Evolutionary conservation across 2,329 filamentous ascomycete species (phyloP).

Genomic region (Colletotrichum sp.): DNA sequence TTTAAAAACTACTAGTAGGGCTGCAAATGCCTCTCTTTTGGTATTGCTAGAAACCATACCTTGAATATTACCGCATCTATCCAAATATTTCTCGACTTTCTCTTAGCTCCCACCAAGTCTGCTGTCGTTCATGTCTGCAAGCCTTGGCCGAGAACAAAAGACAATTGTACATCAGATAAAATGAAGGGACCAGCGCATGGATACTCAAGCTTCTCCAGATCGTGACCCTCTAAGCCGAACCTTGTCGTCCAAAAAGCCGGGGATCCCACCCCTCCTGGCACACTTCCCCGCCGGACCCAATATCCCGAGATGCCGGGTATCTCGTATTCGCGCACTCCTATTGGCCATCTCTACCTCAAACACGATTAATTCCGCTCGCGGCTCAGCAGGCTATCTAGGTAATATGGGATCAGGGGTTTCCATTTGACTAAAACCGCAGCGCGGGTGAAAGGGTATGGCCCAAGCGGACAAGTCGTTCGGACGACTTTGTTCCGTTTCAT

Average conservation of each 20-base stretch:
- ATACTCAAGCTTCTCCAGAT: not conserved
- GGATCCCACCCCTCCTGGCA: not conserved
- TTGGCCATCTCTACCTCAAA: not conserved
- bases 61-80: not conserved
- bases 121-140: too few species aligned
- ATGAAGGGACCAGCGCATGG: not conserved
- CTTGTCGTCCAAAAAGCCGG: not conserved
- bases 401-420: not conserved
- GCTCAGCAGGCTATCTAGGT: not conserved
- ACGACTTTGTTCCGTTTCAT: not conserved
- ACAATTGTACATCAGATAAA: not conserved
- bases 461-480: not conserved
- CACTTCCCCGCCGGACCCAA: not conserved
- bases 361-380: not conserved
- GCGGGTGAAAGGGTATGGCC: not conserved
- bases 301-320: not conserved
- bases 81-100: not conserved
- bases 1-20: rapidly evolving
- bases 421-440: not conserved
- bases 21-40: not conserved
- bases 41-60: not conserved
- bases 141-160: not conserved
- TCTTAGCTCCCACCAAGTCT: too few species aligned
- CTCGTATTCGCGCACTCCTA: not conserved
- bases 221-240: not conserved